Evolutionary conservation across 2,329 filamentous ascomycete genomes (phyloP), one percentile per base, ranked within the genome.

Genomic region (Trichoderma afroharzianum): DNA sequence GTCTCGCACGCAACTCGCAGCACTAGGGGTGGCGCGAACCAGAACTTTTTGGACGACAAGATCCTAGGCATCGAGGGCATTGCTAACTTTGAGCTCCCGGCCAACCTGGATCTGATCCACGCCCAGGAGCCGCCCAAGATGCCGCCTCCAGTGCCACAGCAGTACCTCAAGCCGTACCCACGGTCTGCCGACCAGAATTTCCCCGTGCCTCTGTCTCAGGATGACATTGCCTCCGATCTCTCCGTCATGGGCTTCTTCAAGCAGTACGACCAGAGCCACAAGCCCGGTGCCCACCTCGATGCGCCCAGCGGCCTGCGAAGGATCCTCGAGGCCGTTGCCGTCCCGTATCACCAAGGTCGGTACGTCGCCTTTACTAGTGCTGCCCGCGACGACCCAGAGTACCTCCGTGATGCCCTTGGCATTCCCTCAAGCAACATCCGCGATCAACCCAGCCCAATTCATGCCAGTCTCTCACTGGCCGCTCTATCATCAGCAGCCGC

Each of bases 1-100:
- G 85, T 87, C 14, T 91, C 89, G 11, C 89, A 91, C 72, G 87
- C 88, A 14, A 91, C 90, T 21, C 84, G 89, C 57, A 91, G 88
- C 79, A 90, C 87, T 24, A 85, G 89, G 28, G 88, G 83, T n/a
- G 82, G 81, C 30, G 81, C 84, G 67, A 83, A 83, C 72, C 84
- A 86, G 68, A 89, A 88, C 76, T 88, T 88, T 73, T 76, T 86
- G 43, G 88, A 90, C 73, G 86, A 88, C 77, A 87, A 85, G 76
- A 81, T 88, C 50, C 81, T 89, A 14, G 89, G 89, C 15, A 83
- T 91, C 32, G 89, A 91, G 77, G 87, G 85, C 26, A 83, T 91
- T 58, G 83, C 85, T 72, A 90, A 88, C 75, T 87, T 90, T 73
- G 87, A 89, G 76, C 82, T 88, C 32, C 86, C 87, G 0, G 83